phyloP scores from a whole-genome alignment of 148 eudicot genomes.

The Heliosperma pusillum region DNA sequence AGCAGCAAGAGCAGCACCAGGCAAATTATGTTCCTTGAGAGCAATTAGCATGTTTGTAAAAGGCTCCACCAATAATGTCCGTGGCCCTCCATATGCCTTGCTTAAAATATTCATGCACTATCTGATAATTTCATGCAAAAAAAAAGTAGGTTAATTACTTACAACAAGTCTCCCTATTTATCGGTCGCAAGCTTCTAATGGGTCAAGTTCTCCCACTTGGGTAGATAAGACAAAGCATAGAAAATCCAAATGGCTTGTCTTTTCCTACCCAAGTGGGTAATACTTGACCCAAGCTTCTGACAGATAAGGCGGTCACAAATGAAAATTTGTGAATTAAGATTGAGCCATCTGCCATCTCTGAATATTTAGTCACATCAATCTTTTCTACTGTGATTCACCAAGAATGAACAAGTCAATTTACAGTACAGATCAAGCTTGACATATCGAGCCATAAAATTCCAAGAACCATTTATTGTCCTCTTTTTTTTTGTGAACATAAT shows the following conservation, averaged over 20 bases:
- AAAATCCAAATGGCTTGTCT: too few relatives aligned
- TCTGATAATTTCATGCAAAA: conserved; percentile 35
- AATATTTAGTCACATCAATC: conserved; percentile 15
- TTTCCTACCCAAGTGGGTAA: too few relatives aligned
- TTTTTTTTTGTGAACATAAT: not conserved
- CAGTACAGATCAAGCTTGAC: not conserved
- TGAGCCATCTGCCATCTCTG: conserved; percentile 1
- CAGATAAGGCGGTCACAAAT: too few relatives aligned
- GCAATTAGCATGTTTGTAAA: conserved; percentile 60
- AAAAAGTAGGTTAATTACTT: not conserved
- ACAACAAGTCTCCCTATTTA: too few relatives aligned
- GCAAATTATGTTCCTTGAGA: conserved; percentile 53
- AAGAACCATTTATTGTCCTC: conserved; percentile 8
- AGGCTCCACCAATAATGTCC: conserved; percentile 72
- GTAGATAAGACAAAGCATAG: too few relatives aligned
- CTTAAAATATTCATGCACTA: conserved; percentile 50
- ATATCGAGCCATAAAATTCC: conserved; percentile 15
- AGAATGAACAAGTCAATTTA: conserved; percentile 17
- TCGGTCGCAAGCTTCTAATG: too few relatives aligned
- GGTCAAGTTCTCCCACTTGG: too few relatives aligned
- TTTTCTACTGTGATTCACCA: not conserved
- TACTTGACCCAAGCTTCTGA: too few relatives aligned
- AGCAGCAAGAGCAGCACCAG: conserved; percentile 52
- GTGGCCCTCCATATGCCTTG: conserved; percentile 67
- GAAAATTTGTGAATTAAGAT: not conserved